Evolutionary conservation across 2,329 filamentous ascomycete genomes (phyloP), one percentile per base, ranked within the genome.

Genomic region (Sodiomyces alkalinus): DNA sequence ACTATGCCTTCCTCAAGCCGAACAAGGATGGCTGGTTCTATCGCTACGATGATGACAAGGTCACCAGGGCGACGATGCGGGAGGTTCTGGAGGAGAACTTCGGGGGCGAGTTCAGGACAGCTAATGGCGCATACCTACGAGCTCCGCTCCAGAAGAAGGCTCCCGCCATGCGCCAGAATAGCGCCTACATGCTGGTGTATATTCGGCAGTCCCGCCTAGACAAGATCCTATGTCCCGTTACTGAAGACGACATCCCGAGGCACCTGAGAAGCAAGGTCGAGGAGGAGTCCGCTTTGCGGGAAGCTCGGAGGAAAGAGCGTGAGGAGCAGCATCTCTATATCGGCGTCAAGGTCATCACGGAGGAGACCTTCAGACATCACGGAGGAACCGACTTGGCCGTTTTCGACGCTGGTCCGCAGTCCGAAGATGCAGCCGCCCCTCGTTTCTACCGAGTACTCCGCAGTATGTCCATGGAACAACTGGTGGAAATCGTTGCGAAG

Each of bases 181-280:
- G 86, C 50, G 92, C 90, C 5, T 98, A 98, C 62, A 98, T 98
- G 90, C 57, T 98, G 62, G 92, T 98, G 2, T 98, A 98, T 47
- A 83, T 98, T 39, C 77, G 90, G 25, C 81, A 93, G 49, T 80
- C 77, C 28, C 72, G 77, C 32, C 55, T 92, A n/a, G 80, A 93
- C 45, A 67, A 80, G 39, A 76, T 96, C 26, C 64, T 98, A 29
- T 71, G 77, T 22, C 70, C 75, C 1, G 79, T 90, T 20, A 66
- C 69, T n/a, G 65, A 78, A 38, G 68, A 79, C 3, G 78, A 92
- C 43, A 81, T 85, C 11, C 92, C 90, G 3, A 49, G 62, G 29
- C 86, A 94, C 56, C 70, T 96, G 28, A 64, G 57, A 65, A 55
- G 13, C 7, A 23, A 74, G 35, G 68, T 96, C 26, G 73, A 81